A percentile compares a stretch with the other conserved stretches of the same genome.
phyloP scores from a whole-genome alignment of 1,284 basidiomycete genomes.

The Chalciporus sp. region DNA sequence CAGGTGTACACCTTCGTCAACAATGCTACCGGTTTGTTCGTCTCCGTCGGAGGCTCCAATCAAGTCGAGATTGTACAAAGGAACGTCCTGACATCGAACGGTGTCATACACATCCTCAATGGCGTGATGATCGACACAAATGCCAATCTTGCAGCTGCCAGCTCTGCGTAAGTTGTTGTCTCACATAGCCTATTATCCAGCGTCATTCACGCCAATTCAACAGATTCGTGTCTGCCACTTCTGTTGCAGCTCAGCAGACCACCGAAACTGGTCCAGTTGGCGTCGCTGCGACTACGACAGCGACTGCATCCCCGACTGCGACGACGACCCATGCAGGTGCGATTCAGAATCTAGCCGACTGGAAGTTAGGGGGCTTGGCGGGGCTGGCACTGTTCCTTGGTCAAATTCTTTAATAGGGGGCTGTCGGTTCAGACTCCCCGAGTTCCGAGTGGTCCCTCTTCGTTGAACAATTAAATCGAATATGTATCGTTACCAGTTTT shows the following conservation, averaged over 20 bases:
- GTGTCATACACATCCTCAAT: conserved; percentile 75
- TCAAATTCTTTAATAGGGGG: conserved; percentile 15
- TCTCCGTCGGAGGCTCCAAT: conserved; percentile 51
- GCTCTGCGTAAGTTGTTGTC: conserved; percentile 50
- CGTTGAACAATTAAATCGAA: too few relatives aligned
- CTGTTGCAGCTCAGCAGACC: conserved; percentile 29
- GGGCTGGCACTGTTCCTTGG: conserved; percentile 6
- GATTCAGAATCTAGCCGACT: not conserved
- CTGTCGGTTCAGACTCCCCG: not conserved
- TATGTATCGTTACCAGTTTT: conserved; percentile 12
- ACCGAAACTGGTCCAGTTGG: conserved; percentile 32
- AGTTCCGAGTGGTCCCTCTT: too few relatives aligned
- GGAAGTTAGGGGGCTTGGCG: conserved; percentile 8
- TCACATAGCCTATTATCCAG: not conserved
- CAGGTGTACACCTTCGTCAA: conserved; percentile 52
- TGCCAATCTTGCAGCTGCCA: conserved; percentile 52
- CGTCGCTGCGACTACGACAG: not conserved
- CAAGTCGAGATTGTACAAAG: conserved; percentile 60
- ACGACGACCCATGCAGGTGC: not conserved
- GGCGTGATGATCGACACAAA: conserved; percentile 58
- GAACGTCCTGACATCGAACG: conserved; percentile 71
- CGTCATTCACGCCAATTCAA: not conserved
- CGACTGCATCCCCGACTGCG: not conserved
- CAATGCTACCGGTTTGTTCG: conserved; percentile 66
- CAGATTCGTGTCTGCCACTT: conserved; percentile 34